These are phyloP conservation scores for Podospora anserina DNA, from an alignment of 495 filamentous ascomycete genomes.

Conservation along the genomic window DNA sequence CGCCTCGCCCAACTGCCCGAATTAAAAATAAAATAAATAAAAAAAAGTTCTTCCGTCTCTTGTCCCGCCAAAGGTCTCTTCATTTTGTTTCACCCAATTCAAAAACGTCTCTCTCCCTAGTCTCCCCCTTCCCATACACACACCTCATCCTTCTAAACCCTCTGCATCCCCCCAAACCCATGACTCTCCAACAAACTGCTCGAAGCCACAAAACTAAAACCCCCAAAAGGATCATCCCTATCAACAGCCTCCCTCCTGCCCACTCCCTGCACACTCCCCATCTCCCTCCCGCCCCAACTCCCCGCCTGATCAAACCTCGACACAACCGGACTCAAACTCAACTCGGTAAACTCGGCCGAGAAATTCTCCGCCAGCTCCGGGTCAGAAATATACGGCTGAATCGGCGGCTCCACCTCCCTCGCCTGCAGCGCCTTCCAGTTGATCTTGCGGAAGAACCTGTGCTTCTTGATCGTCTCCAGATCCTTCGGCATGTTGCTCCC, in stretches of 20 bases:
- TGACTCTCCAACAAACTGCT: constrained; percentile 72
- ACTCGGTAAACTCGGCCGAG: constrained; percentile 75
- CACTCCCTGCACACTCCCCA: constrained; percentile 24
- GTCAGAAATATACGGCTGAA: constrained; percentile 87
- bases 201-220: constrained; percentile 93
- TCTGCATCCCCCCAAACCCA: constrained; percentile 15
- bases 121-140: too few relatives aligned
- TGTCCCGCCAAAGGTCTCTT: background rate
- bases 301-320: constrained; percentile 38
- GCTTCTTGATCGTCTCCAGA: constrained; percentile 77
- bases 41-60: background rate
- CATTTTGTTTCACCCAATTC: background rate
- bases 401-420: constrained; percentile 78
- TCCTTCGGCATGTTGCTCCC: constrained; percentile 88
- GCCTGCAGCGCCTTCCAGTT: constrained; percentile 81
- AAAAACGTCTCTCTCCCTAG: background rate
- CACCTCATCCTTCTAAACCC: background rate
- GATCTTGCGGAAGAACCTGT: constrained; percentile 94
- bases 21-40: background rate
- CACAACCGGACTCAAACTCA: constrained; percentile 72
- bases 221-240: constrained; percentile 78
- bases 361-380: constrained; percentile 97
- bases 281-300: constrained; percentile 22
- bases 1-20: background rate
- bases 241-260: constrained; percentile 32